These are phyloP conservation scores for Pseudocercospora eumusae DNA, from an alignment of 2,329 filamentous ascomycete species.

Conservation along the genomic window DNA sequence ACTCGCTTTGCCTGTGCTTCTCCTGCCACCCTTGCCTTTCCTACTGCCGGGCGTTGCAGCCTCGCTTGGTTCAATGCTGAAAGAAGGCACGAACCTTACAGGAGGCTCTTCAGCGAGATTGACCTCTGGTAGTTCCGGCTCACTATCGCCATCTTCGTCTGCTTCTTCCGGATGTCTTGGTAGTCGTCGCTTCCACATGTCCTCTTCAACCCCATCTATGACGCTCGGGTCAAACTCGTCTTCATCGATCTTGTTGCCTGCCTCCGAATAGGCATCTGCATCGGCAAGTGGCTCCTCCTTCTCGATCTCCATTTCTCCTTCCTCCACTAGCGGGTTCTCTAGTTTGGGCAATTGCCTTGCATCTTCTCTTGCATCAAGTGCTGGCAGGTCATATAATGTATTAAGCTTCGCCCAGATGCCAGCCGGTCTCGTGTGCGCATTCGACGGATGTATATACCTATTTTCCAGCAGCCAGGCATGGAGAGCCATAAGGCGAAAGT, in stretches of 20 bases:
- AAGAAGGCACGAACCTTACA: constrained; percentile 38
- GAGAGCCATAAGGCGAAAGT: constrained; percentile 88
- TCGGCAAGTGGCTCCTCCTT: constrained; percentile 46
- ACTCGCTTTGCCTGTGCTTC: constrained; percentile 22
- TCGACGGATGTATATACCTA: constrained; percentile 39
- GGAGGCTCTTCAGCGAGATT: constrained; percentile 38
- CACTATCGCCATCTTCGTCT: constrained; percentile 31
- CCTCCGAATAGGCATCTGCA: constrained; percentile 41
- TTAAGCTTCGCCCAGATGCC: constrained; percentile 89
- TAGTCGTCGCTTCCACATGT: constrained; percentile 48
- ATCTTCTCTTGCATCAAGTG: constrained; percentile 80
- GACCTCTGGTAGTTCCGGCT: constrained; percentile 36
- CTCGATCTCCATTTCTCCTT: constrained; percentile 40
- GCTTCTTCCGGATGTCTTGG: constrained; percentile 12
- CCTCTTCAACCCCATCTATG: constrained; percentile 42
- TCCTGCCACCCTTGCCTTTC: constrained; percentile 22
- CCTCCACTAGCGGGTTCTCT: constrained; percentile 39
- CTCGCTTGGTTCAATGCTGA: constrained; percentile 36
- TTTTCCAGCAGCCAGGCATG: constrained; percentile 39
- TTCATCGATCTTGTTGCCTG: constrained; percentile 42
- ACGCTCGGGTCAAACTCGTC: constrained; percentile 48
- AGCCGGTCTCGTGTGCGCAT: constrained; percentile 76
- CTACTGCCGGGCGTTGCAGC: constrained; percentile 27
- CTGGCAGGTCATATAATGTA: constrained; percentile 79
- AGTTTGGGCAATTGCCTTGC: constrained; percentile 56